Conservation (phyloP, 2,329 filamentous ascomycete genomes). For the Botrytis deweyae region DNA sequence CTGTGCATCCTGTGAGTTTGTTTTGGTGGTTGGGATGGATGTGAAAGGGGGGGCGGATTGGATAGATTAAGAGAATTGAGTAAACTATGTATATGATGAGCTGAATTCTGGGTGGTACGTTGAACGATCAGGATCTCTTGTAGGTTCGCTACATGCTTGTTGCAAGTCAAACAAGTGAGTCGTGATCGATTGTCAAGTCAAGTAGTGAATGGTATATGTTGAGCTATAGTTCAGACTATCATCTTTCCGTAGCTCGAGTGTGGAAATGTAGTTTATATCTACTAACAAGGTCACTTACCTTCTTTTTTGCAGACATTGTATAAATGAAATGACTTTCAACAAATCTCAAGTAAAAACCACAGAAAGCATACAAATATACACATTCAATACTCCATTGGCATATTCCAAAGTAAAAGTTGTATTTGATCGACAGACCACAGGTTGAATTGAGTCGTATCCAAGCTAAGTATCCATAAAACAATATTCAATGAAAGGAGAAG, state of each 20-base stretch:
- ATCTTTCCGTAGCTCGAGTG: background rate
- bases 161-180: background rate
- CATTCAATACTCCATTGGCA: background rate
- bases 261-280: background rate
- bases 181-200: too few species aligned
- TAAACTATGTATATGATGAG: background rate
- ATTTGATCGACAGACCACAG: background rate
- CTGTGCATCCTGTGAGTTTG: too few species aligned
- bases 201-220: background rate
- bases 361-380: background rate
- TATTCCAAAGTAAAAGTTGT: background rate
- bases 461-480: background rate
- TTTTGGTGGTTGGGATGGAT: background rate
- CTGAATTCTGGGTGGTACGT: background rate
- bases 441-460: constrained; percentile 2
- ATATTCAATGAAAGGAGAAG: background rate
- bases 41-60: background rate
- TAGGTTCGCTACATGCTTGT: background rate
- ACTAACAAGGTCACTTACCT: too few species aligned
- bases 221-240: background rate
- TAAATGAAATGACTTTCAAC: background rate
- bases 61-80: background rate
- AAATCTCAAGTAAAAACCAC: background rate
- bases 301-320: background rate
- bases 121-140: background rate